Evolutionary conservation across 768 basidiomycete species (phyloP).

Genomic region (Boletus vinaceobasis): DNA sequence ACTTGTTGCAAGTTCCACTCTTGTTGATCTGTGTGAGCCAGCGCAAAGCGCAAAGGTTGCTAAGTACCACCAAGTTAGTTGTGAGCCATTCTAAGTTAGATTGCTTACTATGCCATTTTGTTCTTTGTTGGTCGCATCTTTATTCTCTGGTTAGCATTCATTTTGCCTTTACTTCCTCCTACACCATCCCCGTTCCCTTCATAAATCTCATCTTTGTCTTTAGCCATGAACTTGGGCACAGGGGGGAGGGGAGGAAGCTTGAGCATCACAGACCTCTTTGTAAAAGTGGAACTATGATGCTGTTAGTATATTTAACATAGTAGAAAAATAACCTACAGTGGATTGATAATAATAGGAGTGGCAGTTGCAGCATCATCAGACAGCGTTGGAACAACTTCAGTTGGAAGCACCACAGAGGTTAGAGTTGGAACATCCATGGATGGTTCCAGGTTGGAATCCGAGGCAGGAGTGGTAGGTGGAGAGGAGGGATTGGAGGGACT

Average conservation of each 20-base stretch:
- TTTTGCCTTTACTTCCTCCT: not conserved
- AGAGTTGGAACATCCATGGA: too few relatives aligned
- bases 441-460: too few relatives aligned
- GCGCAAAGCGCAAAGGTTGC: not conserved
- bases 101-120: not conserved
- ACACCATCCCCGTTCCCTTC: not conserved
- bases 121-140: not conserved
- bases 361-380: too few relatives aligned
- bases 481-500: too few relatives aligned
- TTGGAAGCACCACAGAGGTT: too few relatives aligned
- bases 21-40: not conserved
- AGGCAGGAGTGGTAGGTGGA: too few relatives aligned
- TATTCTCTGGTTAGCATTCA: not conserved
- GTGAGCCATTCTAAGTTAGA: not conserved
- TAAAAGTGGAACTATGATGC: not conserved
- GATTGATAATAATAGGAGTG: not conserved
- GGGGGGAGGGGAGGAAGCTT: not conserved
- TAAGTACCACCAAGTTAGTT: not conserved
- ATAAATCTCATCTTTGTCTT: not conserved
- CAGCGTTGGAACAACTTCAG: too few relatives aligned
- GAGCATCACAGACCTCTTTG: not conserved
- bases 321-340: not conserved
- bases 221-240: not conserved
- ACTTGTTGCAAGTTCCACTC: not conserved
- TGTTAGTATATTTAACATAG: not conserved